A percentile compares a stretch with the other conserved stretches of the same genome.
phyloP scores from a whole-genome alignment of 495 filamentous ascomycete species.

The Margaritispora aquatica region DNA sequence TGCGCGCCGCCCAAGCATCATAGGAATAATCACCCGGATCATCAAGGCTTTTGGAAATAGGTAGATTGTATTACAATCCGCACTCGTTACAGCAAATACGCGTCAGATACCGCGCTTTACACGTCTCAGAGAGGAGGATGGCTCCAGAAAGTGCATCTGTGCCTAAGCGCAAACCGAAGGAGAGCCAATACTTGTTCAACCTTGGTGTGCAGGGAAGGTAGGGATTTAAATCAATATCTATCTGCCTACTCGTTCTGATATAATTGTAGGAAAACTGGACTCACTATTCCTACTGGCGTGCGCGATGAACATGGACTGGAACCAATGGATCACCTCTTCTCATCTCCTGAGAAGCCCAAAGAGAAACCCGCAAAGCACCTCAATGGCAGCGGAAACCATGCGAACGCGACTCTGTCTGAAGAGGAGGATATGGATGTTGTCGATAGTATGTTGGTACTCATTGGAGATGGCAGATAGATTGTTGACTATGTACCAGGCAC shows the following conservation, averaged over 20 bases:
- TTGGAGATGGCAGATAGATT: not conserved
- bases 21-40: not conserved
- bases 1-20: not conserved
- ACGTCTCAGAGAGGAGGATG: slow-evolving; percentile 7
- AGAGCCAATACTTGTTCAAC: slow-evolving; percentile 39
- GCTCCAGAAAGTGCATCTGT: slow-evolving; percentile 10
- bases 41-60: no score
- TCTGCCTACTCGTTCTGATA: not conserved
- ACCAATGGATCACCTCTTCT: slow-evolving; percentile 77
- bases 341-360: slow-evolving; percentile 67
- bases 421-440: slow-evolving; percentile 26
- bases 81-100: not conserved
- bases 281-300: slow-evolving; percentile 65
- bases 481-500: slow-evolving; percentile 31
- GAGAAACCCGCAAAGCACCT: not conserved
- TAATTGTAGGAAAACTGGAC: slow-evolving; percentile 59
- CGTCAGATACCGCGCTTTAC: slow-evolving; percentile 26
- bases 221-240: not conserved
- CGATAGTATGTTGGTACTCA: slow-evolving; percentile 14
- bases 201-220: slow-evolving; percentile 45
- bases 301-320: slow-evolving; percentile 93
- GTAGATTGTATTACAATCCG: no score
- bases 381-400: slow-evolving; percentile 1
- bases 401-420: slow-evolving; percentile 16
- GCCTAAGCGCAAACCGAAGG: slow-evolving; percentile 19